These are phyloP conservation scores for Spongispora temasekensis DNA, from an alignment of 1,284 basidiomycete genomes.

Conservation along the genomic window DNA sequence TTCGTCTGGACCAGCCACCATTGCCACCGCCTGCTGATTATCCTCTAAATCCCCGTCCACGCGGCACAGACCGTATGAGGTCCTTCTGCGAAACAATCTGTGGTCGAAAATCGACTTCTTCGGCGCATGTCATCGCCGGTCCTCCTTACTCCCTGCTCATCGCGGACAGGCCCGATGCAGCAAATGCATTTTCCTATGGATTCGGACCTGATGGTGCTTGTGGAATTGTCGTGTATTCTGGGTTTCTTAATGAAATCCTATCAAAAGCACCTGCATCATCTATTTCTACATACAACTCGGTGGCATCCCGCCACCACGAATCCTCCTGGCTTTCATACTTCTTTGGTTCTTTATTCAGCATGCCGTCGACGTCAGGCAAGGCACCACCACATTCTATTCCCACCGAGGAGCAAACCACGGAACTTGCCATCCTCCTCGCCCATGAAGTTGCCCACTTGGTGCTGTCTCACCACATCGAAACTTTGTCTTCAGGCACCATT, in stretches of 20 bases:
- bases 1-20: conserved; percentile 49
- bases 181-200: conserved; percentile 89
- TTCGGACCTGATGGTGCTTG: conserved; percentile 89
- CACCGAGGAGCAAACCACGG: conserved; percentile 76
- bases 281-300: conserved; percentile 9
- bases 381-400: conserved; percentile 49
- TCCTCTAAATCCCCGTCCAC: conserved; percentile 67
- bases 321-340: conserved; percentile 51
- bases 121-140: conserved; percentile 66
- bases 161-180: conserved; percentile 76
- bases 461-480: conserved; percentile 87
- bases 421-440: conserved; percentile 83
- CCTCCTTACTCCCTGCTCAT: conserved; percentile 86
- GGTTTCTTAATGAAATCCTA: conserved; percentile 82
- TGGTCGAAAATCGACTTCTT: conserved; percentile 40
- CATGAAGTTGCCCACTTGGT: conserved; percentile 89
- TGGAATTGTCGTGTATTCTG: conserved; percentile 88
- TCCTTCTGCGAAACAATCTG: conserved; percentile 52
- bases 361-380: conserved; percentile 32
- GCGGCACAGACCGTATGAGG: conserved; percentile 64
- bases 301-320: conserved; percentile 24
- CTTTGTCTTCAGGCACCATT: conserved; percentile 78
- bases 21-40: conserved; percentile 74
- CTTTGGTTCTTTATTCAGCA: conserved; percentile 47
- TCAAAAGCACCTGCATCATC: conserved; percentile 40